A percentile compares a stretch with the other conserved stretches of the same genome.
Conservation (phyloP, 1,284 basidiomycete genomes). For the Ceratobasidium sp. region DNA sequence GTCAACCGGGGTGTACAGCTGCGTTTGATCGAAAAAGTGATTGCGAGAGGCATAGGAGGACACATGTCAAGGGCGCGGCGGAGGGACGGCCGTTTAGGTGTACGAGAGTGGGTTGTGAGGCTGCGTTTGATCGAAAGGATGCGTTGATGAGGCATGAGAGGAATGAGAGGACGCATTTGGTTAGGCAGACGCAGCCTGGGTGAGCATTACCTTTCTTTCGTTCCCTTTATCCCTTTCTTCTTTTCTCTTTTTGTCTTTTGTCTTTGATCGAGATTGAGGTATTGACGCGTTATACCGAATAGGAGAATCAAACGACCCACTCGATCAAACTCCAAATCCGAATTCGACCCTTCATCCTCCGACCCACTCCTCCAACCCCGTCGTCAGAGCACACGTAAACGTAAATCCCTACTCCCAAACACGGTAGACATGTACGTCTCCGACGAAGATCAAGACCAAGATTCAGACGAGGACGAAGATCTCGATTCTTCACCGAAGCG, state of each 20-base stretch:
- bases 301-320: slow-evolving; percentile 20
- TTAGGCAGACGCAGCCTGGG: slow-evolving; percentile 34
- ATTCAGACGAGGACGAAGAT: neutral
- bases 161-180: slow-evolving; percentile 41
- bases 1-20: slow-evolving; percentile 19
- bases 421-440: slow-evolving; percentile 13
- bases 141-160: slow-evolving; percentile 41
- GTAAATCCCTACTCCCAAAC: slow-evolving; percentile 8
- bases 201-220: neutral
- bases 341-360: neutral
- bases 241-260: neutral
- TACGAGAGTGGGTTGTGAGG: slow-evolving; percentile 24
- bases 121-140: slow-evolving; percentile 41
- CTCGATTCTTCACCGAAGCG: neutral
- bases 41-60: slow-evolving; percentile 36
- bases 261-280: too few relatives aligned
- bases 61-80: slow-evolving; percentile 18
- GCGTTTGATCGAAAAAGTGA: slow-evolving; percentile 42
- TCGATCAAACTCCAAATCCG: neutral
- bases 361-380: slow-evolving; percentile 1
- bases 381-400: slow-evolving; percentile 14
- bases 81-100: slow-evolving; percentile 32
- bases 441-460: neutral
- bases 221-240: neutral
- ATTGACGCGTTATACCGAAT: neutral